Percentiles rank a stretch among this genome's conserved stretches.
Conservation (phyloP, 306 rosid species). For the Prunus dulcis region DNA sequence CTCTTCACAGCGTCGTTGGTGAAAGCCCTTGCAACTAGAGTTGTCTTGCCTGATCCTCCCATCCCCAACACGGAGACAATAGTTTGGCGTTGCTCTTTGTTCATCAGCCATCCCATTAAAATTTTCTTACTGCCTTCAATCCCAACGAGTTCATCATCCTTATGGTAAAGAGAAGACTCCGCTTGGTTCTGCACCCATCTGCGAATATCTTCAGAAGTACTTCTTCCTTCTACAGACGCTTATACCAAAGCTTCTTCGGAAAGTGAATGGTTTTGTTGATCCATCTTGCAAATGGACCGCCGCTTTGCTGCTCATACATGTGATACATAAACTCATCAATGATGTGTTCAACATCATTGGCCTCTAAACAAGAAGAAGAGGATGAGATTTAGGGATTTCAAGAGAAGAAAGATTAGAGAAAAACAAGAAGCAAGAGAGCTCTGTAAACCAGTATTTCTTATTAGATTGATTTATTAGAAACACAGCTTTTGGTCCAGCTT, state of each 20-base stretch:
- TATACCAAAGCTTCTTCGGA: neutral
- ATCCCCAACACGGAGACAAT: neutral
- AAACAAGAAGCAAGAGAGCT: too few species aligned
- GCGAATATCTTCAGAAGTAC: neutral
- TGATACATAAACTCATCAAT: constrained; percentile 15
- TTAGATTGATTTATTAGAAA: too few species aligned
- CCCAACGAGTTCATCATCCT: neutral
- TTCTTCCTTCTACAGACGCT: neutral
- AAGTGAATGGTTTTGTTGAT: neutral
- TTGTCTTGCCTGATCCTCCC: neutral
- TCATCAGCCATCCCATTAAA: neutral
- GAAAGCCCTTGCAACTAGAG: neutral
- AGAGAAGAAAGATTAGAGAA: too few species aligned
- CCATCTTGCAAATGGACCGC: neutral
- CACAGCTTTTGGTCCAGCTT: too few species aligned
- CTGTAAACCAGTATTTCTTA: too few species aligned
- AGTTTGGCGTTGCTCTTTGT: neutral
- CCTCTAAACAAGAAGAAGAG: too few species aligned
- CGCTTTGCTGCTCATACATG: neutral
- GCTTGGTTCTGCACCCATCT: neutral
- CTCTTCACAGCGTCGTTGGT: neutral
- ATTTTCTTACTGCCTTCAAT: neutral
- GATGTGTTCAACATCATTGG: neutral
- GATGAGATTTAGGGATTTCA: too few species aligned
- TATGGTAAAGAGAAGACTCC: neutral